Evolutionary conservation across 179 eudicot genomes (phyloP).

Genomic region (Corrigiola litoralis): DNA sequence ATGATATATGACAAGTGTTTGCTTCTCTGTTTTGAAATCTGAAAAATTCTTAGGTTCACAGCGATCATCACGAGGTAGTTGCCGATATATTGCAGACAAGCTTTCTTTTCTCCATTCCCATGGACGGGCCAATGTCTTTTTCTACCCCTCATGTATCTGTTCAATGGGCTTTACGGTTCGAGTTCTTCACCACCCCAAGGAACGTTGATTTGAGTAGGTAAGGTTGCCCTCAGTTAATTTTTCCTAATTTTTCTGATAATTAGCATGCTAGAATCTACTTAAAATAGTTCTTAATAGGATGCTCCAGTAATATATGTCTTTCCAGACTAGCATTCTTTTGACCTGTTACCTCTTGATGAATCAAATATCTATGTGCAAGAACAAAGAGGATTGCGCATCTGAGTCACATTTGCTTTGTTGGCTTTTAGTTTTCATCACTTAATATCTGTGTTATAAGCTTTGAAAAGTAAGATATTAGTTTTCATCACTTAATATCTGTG

Average conservation of each 20-base stretch:
- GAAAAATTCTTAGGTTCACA: constrained; percentile 51
- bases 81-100: constrained; percentile 91
- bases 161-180: constrained; percentile 87
- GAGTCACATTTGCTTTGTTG: too few relatives aligned
- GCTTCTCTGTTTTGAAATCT: not conserved
- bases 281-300: too few relatives aligned
- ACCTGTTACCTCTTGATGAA: too few relatives aligned
- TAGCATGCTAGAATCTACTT: not conserved
- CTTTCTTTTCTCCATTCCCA: constrained; percentile 83
- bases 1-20: not conserved
- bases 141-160: constrained; percentile 74
- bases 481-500: too few relatives aligned
- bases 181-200: constrained; percentile 77
- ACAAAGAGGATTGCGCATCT: too few relatives aligned
- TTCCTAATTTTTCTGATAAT: not conserved
- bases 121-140: constrained; percentile 95
- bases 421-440: too few relatives aligned
- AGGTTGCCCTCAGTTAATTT: too few relatives aligned
- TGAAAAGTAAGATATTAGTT: too few relatives aligned
- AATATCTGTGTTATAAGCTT: too few relatives aligned
- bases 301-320: too few relatives aligned
- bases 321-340: too few relatives aligned
- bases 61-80: constrained; percentile 82
- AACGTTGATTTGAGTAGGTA: constrained; percentile 90
- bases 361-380: too few relatives aligned